These are phyloP conservation scores for Asterionellopsis glacialis DNA, from an alignment of 108 stramenopile species.

Conservation along the genomic window DNA sequence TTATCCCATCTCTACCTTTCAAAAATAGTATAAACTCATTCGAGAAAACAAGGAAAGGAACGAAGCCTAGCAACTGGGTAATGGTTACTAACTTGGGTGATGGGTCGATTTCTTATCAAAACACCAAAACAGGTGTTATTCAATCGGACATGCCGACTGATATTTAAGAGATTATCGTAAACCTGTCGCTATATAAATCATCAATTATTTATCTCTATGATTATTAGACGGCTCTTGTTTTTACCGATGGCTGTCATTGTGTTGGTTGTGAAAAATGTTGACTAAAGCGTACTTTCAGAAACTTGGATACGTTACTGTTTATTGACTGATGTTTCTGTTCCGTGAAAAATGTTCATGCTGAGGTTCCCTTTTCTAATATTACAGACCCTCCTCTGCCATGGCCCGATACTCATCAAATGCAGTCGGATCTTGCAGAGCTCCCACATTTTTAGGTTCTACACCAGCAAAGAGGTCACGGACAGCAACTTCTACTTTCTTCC, in stretches of 20 bases:
- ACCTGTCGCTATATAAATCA: no score
- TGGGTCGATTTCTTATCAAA: conserved; percentile 1
- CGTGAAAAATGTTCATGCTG: no score
- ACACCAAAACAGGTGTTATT: conserved; percentile 1
- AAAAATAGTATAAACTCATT: conserved; percentile 14
- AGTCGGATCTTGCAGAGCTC: conserved; percentile 22
- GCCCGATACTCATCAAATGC: conserved; percentile 33
- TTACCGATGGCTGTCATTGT: no score
- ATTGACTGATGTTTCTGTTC: no score
- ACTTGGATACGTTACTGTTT: no score
- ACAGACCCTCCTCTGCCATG: conserved; percentile 27
- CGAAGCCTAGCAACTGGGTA: conserved; percentile 1
- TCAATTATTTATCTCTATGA: no score
- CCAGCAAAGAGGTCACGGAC: conserved; percentile 24
- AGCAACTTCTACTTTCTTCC: conserved; percentile 36
- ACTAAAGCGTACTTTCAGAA: no score
- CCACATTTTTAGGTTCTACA: conserved; percentile 25
- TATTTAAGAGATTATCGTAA: no score
- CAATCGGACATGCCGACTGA: not conserved
- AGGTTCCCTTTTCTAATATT: not conserved
- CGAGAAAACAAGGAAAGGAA: not conserved
- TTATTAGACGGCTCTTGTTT: no score
- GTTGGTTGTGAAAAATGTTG: no score
- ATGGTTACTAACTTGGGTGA: conserved; percentile 3
- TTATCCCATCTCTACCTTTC: conserved; percentile 41